Conservation (phyloP, 192 early-diverging fungal genomes). For the Glomus cerebriforme region DNA sequence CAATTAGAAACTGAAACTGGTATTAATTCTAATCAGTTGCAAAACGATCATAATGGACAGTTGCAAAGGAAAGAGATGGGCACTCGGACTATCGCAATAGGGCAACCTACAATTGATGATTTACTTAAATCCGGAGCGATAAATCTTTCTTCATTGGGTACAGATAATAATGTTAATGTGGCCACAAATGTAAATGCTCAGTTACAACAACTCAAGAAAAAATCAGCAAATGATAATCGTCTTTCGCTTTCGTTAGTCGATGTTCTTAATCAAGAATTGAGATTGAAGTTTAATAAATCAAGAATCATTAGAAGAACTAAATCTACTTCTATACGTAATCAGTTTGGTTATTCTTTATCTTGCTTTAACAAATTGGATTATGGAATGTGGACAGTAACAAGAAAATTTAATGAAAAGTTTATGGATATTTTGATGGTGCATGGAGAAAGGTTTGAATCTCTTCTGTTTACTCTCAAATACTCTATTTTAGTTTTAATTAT, state of each 20-base stretch:
- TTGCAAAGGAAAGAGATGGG: not conserved
- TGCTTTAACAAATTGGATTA: constrained; percentile 7
- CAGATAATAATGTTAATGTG: not conserved
- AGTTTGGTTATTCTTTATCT: not conserved
- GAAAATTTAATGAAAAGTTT: constrained; percentile 9
- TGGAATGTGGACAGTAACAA: constrained; percentile 2
- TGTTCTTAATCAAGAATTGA: constrained; percentile 9
- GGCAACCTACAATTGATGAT: not conserved
- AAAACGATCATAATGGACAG: not conserved
- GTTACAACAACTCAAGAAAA: not conserved
- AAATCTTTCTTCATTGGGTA: not conserved
- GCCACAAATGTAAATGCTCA: not conserved
- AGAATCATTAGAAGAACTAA: not conserved
- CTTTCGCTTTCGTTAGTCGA: not conserved
- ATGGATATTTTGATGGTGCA: constrained; percentile 8
- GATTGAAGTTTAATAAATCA: not conserved
- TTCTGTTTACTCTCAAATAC: not conserved
- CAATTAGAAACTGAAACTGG: not conserved
- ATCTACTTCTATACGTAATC: not conserved
- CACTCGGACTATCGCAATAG: not conserved
- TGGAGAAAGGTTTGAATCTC: not conserved
- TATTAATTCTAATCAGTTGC: not conserved
- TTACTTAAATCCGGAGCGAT: not conserved
- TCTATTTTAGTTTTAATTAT: not conserved
- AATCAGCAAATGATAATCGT: not conserved